Base-by-base conservation (phyloP, 2,329 filamentous ascomycete species). In the Diaporthe humulicola region DNA sequence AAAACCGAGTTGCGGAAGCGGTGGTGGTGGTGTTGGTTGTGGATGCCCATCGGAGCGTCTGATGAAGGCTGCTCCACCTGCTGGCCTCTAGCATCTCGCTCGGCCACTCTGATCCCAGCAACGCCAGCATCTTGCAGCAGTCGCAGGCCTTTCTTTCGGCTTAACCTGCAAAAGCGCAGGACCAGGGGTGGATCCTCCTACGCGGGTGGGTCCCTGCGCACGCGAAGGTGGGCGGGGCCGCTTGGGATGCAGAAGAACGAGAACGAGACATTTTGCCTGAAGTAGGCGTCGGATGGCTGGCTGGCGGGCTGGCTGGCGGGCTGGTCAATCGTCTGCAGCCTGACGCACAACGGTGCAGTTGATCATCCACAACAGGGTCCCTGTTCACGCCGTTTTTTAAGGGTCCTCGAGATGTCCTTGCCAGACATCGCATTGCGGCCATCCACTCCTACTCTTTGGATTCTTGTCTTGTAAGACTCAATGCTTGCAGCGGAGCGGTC, bases 141-240 rank as follows among this genome's bases (percentile, higher is more conserved):
- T 52, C 71, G 40, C 73, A 73, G 73, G 75, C 73, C 75, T 74
- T 74, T 76, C 75, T 74, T 48, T 76, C 75, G 75, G 75, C 70
- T 71, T 73, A 74, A 74, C 54, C 71, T 66, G 69, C 73, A 73
- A 57, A 61, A 61, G 73, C 60, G 64, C 56, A 74, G 56, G 67
- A 69, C 73, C 56, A 67, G 54, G 57, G 61, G 75, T 76, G 73
- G 73, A 58, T 71, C 75, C 48, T 74, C 60, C 72, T 71, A 42
- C 52, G 61, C 69, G 15, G 54, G 67, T 73, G 74, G 74, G 60
- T 64, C 73, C 71, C 50, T 60, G 28, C 60, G 69, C 75, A 74
- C 73, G 72, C 74, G 74, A 76, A 73, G 48, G 73, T 74, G 74
- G 74, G 66, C 71, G 64, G 71, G 40, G 57, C 72, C 73, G 72